Conservation (phyloP, 768 basidiomycete genomes). For the Suillus subaureus region DNA sequence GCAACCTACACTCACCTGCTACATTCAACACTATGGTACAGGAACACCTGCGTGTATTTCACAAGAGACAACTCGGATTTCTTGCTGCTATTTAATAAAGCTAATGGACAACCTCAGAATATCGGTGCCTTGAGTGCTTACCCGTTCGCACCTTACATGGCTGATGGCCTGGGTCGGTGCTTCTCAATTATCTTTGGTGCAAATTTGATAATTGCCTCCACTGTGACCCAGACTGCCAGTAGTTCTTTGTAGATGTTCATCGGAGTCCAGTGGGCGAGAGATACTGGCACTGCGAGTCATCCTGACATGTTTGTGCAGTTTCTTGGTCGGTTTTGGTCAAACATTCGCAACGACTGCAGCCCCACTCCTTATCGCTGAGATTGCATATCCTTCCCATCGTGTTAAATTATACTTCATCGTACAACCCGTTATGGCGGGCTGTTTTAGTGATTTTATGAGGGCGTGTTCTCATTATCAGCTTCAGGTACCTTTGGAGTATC, state of each 20-base stretch:
- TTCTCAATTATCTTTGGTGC: too few relatives aligned
- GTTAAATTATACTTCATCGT: constrained; percentile 40
- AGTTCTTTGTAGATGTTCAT: constrained; percentile 47
- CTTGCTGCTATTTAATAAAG: too few relatives aligned
- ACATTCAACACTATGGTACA: constrained; percentile 70
- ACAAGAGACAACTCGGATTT: neutral
- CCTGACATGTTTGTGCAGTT: too few relatives aligned
- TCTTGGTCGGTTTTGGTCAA: too few relatives aligned
- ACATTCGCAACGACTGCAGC: constrained; percentile 45
- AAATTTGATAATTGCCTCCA: constrained; percentile 37
- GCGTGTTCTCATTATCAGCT: constrained; percentile 16
- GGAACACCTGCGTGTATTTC: constrained; percentile 54
- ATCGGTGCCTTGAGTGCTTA: constrained; percentile 19
- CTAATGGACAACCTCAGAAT: too few relatives aligned
- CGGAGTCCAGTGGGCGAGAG: too few relatives aligned
- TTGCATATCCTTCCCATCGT: constrained; percentile 53
- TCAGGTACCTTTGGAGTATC: constrained; percentile 37
- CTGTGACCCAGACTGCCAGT: constrained; percentile 41
- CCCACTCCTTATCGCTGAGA: constrained; percentile 52
- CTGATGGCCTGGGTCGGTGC: too few relatives aligned
- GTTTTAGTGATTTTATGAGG: neutral
- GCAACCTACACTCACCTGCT: constrained; percentile 42
- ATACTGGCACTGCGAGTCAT: neutral
- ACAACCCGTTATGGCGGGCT: constrained; percentile 39
- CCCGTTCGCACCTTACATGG: constrained; percentile 24